These are phyloP conservation scores for Plasmodium berghei DNA, from an alignment of 169 alveolate genomes.

Conservation along the genomic window DNA sequence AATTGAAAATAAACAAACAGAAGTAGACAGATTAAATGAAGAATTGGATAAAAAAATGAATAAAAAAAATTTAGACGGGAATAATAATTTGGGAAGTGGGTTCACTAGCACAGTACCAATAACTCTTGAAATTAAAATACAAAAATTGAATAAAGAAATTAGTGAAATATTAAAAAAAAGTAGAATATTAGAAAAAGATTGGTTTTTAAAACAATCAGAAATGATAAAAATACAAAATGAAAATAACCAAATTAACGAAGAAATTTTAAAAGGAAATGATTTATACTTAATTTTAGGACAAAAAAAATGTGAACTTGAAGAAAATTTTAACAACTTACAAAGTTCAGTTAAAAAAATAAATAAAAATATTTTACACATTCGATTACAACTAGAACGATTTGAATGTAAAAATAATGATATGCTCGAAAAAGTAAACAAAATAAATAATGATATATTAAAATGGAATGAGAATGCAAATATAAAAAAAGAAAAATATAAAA, in stretches of 20 bases:
- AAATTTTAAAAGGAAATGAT: slow-evolving; percentile 41
- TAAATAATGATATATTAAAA: slow-evolving; percentile 35
- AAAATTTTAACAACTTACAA: slow-evolving; percentile 27
- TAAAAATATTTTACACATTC: slow-evolving; percentile 49
- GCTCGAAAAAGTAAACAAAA: slow-evolving; percentile 21
- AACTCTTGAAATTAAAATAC: slow-evolving; percentile 52
- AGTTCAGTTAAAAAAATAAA: slow-evolving; percentile 31
- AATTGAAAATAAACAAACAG: slow-evolving; percentile 62
- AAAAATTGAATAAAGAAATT: slow-evolving; percentile 56
- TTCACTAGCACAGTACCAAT: slow-evolving; percentile 1
- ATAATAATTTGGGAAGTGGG: neutral
- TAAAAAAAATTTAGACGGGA: slow-evolving; percentile 21
- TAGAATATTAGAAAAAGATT: slow-evolving; percentile 54
- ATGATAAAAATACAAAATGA: slow-evolving; percentile 74
- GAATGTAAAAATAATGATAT: slow-evolving; percentile 59
- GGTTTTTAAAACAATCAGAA: slow-evolving; percentile 73
- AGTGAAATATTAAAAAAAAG: slow-evolving; percentile 30
- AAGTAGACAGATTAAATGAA: slow-evolving; percentile 66
- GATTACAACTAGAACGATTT: slow-evolving; percentile 68
- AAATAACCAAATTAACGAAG: slow-evolving; percentile 51
- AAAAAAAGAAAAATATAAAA: slow-evolving; percentile 32
- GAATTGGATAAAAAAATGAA: slow-evolving; percentile 51
- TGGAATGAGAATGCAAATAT: slow-evolving; percentile 55
- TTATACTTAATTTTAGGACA: slow-evolving; percentile 42
- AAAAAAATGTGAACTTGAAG: slow-evolving; percentile 70